Evolutionary conservation across 371 early-diverging fungal genomes (phyloP).

Genomic region (Gilbertella persicaria): DNA sequence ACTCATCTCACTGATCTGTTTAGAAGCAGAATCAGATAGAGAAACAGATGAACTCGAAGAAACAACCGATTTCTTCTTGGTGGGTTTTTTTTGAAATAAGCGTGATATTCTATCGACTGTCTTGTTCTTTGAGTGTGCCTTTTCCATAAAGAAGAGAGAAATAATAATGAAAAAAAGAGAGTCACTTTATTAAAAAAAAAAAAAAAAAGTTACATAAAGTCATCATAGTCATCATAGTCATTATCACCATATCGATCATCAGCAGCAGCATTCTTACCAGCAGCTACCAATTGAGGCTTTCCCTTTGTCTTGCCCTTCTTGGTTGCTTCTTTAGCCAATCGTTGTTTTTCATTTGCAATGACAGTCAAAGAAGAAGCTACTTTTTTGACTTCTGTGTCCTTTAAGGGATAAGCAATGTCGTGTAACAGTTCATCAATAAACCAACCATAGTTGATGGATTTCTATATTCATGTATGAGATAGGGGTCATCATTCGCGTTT

Average conservation of each 20-base stretch:
- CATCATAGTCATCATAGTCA: constrained; percentile 74
- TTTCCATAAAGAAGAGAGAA: constrained; percentile 3
- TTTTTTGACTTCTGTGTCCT: constrained; percentile 83
- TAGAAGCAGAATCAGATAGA: constrained; percentile 26
- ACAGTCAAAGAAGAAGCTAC: constrained; percentile 74
- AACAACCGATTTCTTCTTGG: constrained; percentile 22
- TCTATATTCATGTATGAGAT: constrained; percentile 35
- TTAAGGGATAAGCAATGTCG: constrained; percentile 76
- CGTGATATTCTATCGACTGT: constrained; percentile 44
- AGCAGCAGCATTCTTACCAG: constrained; percentile 47
- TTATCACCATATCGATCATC: constrained; percentile 39
- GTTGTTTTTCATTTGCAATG: constrained; percentile 91
- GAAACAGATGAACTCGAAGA: constrained; percentile 32
- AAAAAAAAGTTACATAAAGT: constrained; percentile 71
- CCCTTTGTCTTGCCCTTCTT: constrained; percentile 71
- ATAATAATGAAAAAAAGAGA: constrained; percentile 8
- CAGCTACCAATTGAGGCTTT: constrained; percentile 59
- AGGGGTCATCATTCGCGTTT: background rate
- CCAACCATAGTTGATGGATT: constrained; percentile 52
- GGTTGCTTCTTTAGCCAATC: constrained; percentile 66
- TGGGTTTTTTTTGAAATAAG: constrained; percentile 45
- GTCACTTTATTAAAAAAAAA: constrained; percentile 1
- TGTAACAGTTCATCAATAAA: constrained; percentile 83
- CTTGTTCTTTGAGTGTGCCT: constrained; percentile 25
- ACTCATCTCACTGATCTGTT: constrained; percentile 13